These are phyloP conservation scores for Tylopilus felleus DNA, from an alignment of 768 basidiomycete species.

Conservation along the genomic window DNA sequence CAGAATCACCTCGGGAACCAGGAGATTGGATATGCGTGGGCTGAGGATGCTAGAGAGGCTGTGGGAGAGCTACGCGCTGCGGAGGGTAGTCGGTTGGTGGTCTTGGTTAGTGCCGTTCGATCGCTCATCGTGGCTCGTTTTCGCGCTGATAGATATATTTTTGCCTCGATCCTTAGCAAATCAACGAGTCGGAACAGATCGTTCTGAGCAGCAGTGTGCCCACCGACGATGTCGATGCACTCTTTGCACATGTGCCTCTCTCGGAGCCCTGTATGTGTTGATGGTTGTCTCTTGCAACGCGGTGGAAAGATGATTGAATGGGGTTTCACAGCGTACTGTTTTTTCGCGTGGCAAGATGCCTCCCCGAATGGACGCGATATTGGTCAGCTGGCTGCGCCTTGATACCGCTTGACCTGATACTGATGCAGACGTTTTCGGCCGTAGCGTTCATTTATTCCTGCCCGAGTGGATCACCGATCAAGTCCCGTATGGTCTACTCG, in stretches of 20 bases:
- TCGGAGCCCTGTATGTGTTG: conserved; percentile 51
- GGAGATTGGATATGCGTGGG: conserved; percentile 64
- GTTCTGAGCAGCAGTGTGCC: conserved; percentile 43
- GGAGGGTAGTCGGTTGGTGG: conserved; percentile 51
- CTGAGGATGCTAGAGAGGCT: conserved; percentile 58
- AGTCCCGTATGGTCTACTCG: conserved; percentile 87
- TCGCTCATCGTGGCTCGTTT: not conserved
- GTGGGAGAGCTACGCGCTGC: conserved; percentile 53
- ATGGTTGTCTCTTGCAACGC: not conserved
- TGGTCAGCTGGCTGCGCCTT: conserved; percentile 38
- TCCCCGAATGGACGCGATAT: conserved; percentile 52
- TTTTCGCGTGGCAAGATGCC: conserved; percentile 63
- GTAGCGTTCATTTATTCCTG: conserved; percentile 92
- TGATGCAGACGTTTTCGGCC: not conserved
- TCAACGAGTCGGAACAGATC: conserved; percentile 63
- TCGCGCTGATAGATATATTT: not conserved
- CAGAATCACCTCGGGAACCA: conserved; percentile 55
- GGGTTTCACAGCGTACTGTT: conserved; percentile 44
- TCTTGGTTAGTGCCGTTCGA: conserved; percentile 50
- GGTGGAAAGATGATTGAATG: not conserved
- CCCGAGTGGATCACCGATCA: conserved; percentile 75
- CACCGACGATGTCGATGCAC: conserved; percentile 39
- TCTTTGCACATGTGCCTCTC: conserved; percentile 49
- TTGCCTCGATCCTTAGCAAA: conserved; percentile 42
- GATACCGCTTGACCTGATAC: not conserved